Evolutionary conservation across 2,329 filamentous ascomycete species (phyloP).

Genomic region (Seiridium cupressi): DNA sequence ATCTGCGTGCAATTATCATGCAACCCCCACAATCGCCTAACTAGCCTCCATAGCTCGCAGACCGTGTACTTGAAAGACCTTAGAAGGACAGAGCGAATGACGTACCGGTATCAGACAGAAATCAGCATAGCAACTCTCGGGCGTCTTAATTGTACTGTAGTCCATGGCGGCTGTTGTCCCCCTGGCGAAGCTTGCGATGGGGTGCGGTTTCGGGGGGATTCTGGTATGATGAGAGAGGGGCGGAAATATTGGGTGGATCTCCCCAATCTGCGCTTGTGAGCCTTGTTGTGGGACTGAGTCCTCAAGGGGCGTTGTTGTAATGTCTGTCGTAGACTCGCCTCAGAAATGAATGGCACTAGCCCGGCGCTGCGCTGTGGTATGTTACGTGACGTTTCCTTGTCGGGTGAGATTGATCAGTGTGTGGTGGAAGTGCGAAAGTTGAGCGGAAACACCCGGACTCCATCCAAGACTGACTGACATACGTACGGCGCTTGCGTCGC

Average conservation of each 20-base stretch:
- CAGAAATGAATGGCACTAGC: too few species aligned
- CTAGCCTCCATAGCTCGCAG: not conserved
- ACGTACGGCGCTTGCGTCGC: not conserved
- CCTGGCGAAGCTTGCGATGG: not conserved
- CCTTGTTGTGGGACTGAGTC: too few species aligned
- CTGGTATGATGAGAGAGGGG: not conserved
- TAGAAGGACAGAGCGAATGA: conserved; percentile 10
- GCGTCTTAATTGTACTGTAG: conserved; percentile 58
- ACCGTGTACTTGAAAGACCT: not conserved
- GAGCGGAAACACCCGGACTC: too few species aligned
- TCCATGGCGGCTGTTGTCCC: conserved; percentile 17
- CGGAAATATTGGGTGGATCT: not conserved
- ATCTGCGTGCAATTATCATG: not conserved
- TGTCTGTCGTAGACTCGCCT: too few species aligned
- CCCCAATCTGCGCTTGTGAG: too few species aligned
- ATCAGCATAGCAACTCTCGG: conserved; percentile 76
- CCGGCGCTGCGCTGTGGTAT: too few species aligned
- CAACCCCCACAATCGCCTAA: not conserved
- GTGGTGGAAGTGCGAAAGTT: too few species aligned
- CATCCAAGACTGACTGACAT: not conserved
- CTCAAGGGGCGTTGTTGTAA: too few species aligned
- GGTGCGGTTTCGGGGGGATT: not conserved
- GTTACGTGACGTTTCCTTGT: too few species aligned
- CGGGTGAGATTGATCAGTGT: too few species aligned
- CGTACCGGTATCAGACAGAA: conserved; percentile 85